Evolutionary conservation across 116 monocot genomes (phyloP).

Genomic region (Thalassia testudinum): DNA sequence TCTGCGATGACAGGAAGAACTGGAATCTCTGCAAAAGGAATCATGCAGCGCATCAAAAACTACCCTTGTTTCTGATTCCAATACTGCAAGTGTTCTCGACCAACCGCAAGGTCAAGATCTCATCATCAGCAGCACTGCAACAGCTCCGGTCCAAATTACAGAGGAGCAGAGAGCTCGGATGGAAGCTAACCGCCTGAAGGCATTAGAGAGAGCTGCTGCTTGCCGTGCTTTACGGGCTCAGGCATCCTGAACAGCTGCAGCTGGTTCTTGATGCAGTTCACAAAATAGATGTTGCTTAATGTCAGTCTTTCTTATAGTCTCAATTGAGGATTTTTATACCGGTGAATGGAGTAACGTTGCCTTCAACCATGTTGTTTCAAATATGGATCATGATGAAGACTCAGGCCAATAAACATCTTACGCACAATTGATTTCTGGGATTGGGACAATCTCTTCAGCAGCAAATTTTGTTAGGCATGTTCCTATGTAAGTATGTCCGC

Average conservation of each 20-base stretch:
- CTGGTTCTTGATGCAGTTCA: too few relatives aligned
- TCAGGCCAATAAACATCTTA: too few relatives aligned
- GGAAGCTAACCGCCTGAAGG: conserved; percentile 76
- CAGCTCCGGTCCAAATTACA: conserved; percentile 23
- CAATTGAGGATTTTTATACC: too few relatives aligned
- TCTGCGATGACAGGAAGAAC: conserved; percentile 5
- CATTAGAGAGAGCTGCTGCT: conserved; percentile 56
- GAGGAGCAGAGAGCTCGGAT: conserved; percentile 81
- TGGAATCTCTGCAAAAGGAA: conserved; percentile 9
- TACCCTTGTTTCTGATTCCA: conserved; percentile 6
- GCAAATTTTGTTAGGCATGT: too few relatives aligned
- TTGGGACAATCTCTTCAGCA: too few relatives aligned
- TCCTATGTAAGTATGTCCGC: too few relatives aligned
- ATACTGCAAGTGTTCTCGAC: background rate
- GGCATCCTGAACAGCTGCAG: background rate
- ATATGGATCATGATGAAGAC: too few relatives aligned
- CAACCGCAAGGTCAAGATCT: conserved; percentile 5
- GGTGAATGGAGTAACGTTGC: too few relatives aligned
- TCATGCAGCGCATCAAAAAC: conserved; percentile 4
- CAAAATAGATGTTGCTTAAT: too few relatives aligned
- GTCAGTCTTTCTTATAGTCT: too few relatives aligned
- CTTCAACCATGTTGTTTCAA: too few relatives aligned
- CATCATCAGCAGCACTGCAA: background rate
- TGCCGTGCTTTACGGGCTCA: conserved; percentile 15
- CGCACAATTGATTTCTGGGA: too few relatives aligned